These are phyloP conservation scores for Kwoniella sp. DNA, from an alignment of 768 basidiomycete species.

Conservation along the genomic window DNA sequence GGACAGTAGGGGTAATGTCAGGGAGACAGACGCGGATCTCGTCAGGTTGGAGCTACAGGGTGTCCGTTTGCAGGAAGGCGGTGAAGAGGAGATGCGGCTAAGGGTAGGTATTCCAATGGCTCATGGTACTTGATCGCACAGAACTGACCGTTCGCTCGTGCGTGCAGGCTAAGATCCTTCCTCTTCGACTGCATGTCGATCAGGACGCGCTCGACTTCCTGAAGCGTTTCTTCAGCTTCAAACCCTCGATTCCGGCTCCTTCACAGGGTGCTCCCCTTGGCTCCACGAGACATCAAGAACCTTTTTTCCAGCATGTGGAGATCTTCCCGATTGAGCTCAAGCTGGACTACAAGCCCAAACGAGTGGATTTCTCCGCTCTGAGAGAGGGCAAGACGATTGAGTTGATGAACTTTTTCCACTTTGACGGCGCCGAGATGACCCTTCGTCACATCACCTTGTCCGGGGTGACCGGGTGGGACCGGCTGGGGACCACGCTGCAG, in stretches of 20 bases:
- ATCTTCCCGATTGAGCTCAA: constrained; percentile 92
- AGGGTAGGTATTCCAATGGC: constrained; percentile 56
- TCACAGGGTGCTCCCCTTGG: not conserved
- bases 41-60: constrained; percentile 74
- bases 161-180: constrained; percentile 76
- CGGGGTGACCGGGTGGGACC: constrained; percentile 91
- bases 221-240: constrained; percentile 90
- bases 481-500: constrained; percentile 84
- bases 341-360: constrained; percentile 95
- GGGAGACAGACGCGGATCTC: constrained; percentile 92
- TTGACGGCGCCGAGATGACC: constrained; percentile 98
- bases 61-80: constrained; percentile 65
- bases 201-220: constrained; percentile 98
- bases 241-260: constrained; percentile 1
- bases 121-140: too few relatives aligned
- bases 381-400: constrained; percentile 89
- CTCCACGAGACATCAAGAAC: not conserved
- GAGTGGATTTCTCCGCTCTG: constrained; percentile 88
- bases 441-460: constrained; percentile 83
- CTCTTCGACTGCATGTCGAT: constrained; percentile 87
- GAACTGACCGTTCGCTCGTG: not conserved
- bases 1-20: constrained; percentile 78
- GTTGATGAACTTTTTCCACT: constrained; percentile 99
- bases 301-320: constrained; percentile 66
- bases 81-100: constrained; percentile 68